Evolutionary conservation across 176 grass and related monocot genomes (phyloP).

Genomic region (Bonia amplexicaulis): DNA sequence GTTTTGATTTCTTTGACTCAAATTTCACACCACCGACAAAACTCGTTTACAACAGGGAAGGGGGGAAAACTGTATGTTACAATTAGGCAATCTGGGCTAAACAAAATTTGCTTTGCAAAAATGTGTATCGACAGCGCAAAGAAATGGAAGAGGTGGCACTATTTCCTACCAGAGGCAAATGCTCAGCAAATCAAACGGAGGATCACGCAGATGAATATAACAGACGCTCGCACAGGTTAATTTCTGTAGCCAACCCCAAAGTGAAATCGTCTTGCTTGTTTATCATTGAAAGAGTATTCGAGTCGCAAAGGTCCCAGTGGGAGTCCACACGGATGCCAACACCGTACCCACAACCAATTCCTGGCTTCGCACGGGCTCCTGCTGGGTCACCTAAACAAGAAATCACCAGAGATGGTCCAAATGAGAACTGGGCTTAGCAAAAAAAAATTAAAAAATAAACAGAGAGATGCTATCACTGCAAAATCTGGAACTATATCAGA

Average conservation of each 20-base stretch:
- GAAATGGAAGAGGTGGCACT: background rate
- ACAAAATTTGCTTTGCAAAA: constrained; percentile 21
- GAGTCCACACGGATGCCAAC: constrained; percentile 82
- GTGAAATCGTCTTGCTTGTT: constrained; percentile 64
- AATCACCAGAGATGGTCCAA: constrained; percentile 15
- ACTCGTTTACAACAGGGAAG: background rate
- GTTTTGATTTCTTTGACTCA: background rate
- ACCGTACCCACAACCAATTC: constrained; percentile 79
- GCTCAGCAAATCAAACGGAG: background rate
- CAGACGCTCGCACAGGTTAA: constrained; percentile 22
- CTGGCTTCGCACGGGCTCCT: constrained; percentile 80
- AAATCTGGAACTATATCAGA: background rate
- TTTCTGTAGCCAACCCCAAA: constrained; percentile 92
- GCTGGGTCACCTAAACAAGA: constrained; percentile 70
- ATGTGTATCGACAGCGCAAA: background rate
- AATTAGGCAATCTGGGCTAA: background rate
- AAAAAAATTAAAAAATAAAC: background rate
- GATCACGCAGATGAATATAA: background rate
- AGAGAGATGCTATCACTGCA: background rate
- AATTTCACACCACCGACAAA: background rate
- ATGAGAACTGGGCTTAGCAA: constrained; percentile 15
- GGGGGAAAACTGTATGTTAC: background rate
- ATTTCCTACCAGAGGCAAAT: constrained; percentile 15
- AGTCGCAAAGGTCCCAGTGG: constrained; percentile 76
- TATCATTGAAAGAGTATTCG: constrained; percentile 90